These are phyloP conservation scores for Lithocarpus polystachyus DNA, from an alignment of 306 rosid genomes.

Conservation along the genomic window DNA sequence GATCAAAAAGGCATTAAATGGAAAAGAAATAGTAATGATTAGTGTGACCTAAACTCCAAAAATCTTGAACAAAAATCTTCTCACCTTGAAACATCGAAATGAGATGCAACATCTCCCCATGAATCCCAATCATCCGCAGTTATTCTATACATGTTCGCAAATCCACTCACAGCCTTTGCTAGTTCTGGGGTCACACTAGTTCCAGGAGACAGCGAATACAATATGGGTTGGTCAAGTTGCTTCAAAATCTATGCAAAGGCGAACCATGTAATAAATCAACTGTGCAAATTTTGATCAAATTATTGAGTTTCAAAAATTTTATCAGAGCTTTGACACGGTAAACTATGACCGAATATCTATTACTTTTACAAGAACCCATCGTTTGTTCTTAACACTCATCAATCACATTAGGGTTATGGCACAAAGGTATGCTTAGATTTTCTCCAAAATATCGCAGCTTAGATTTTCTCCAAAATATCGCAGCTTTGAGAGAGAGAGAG, in stretches of 20 bases:
- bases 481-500: not conserved
- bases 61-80: conserved; percentile 16
- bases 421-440: not conserved
- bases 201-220: conserved; percentile 92
- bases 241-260: conserved; percentile 55
- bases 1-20: conserved; percentile 7
- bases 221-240: conserved; percentile 53
- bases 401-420: too few relatives aligned
- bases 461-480: too few relatives aligned
- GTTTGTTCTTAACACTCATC: too few relatives aligned
- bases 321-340: too few relatives aligned
- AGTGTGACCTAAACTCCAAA: not conserved
- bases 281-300: not conserved
- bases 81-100: conserved; percentile 80
- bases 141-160: conserved; percentile 85
- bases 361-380: too few relatives aligned
- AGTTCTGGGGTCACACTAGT: conserved; percentile 66
- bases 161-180: conserved; percentile 66
- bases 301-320: too few relatives aligned
- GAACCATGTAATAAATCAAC: conserved; percentile 10
- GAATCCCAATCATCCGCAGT: conserved; percentile 97
- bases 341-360: too few relatives aligned
- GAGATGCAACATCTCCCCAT: conserved; percentile 66
- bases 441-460: conserved; percentile 2
- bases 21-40: conserved; percentile 7